Evolutionary conservation across 169 alveolate species (phyloP), one percentile per base, ranked within the genome.

Genomic region (Ichthyophthirius multifiliis): DNA sequence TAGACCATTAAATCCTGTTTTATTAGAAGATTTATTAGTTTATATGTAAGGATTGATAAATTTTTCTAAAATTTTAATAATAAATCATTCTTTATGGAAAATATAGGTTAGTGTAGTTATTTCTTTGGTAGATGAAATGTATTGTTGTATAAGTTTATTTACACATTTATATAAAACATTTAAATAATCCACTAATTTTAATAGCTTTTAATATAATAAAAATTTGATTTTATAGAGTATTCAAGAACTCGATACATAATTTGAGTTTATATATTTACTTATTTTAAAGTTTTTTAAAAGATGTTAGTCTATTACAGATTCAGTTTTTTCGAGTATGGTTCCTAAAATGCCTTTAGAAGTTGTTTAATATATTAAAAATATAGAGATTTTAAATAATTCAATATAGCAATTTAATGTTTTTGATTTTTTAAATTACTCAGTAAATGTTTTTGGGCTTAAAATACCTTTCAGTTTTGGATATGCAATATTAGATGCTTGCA

Each of bases 121-220:
- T 27, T 30, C 47, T 20, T 39, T 81, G 65, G 65, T 81, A 2
- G 86, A 81, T 55, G 86, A 81, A 73, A 48, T 48, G 6, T 81
- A 81, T 32, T 73, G 78, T 27, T 44, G 67, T n/a, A 27, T 81
- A 16, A 30, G 75, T 6, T 44, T 81, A 76, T 46, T 74, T 5
- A 39, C 73, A 2, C 86, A 81, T 62, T 34, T 81, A 20, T 71
- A 65, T 76, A n/a, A 47, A 46, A 47, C 81, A 13, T 76, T 81
- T 7, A 81, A 81, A 71, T 37, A 71, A 41, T 64, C 80, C 6
- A 27, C 75, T 5, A 73, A 81, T 43, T 67, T 16, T 41, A 46
- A 31, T 4, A 48, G 32, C 30, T 55, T 47, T 31, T 31, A 73
- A 47, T 37, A 43, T 10, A 82, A 81, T 7, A 48, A 39, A 4